phyloP scores from a whole-genome alignment of 2,329 filamentous ascomycete species.

The Aschersonia sp. region DNA sequence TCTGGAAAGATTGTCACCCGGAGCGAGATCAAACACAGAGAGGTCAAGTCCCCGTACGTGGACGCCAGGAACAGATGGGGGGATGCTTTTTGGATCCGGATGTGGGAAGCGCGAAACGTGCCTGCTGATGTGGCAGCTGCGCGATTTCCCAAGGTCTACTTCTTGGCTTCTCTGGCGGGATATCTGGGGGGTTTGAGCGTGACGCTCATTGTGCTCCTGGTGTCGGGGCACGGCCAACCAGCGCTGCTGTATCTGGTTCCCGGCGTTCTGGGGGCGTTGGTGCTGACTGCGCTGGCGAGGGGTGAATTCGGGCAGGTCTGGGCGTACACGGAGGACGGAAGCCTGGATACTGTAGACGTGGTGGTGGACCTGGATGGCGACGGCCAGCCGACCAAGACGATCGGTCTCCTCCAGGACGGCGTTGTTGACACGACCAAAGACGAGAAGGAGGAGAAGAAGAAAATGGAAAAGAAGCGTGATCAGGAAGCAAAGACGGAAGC shows the following conservation, averaged over 20 bases:
- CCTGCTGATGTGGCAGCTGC: slow-evolving; percentile 22
- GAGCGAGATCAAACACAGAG: slow-evolving; percentile 25
- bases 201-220: slow-evolving; percentile 63
- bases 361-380: slow-evolving; percentile 38
- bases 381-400: slow-evolving; percentile 28
- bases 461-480: slow-evolving; percentile 7
- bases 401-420: slow-evolving; percentile 21
- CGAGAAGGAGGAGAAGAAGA: slow-evolving; percentile 12
- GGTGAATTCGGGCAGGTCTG: slow-evolving; percentile 68
- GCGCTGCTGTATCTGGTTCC: slow-evolving; percentile 88
- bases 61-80: slow-evolving; percentile 65
- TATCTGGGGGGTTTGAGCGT: slow-evolving; percentile 66
- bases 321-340: slow-evolving; percentile 64
- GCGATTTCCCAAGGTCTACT: slow-evolving; percentile 72
- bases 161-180: slow-evolving; percentile 60
- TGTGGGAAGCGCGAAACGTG: slow-evolving; percentile 9
- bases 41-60: slow-evolving; percentile 36
- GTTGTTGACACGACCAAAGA: slow-evolving; percentile 20
- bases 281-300: slow-evolving; percentile 55
- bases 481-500: slow-evolving; percentile 6
- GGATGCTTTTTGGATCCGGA: slow-evolving; percentile 62
- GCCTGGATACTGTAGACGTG: slow-evolving; percentile 37
- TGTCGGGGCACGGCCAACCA: slow-evolving; percentile 73
- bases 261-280: slow-evolving; percentile 60
- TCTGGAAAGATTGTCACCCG: slow-evolving; percentile 19